Evolutionary conservation across 2,329 filamentous ascomycete species (phyloP), one percentile per base, ranked within the genome.

Genomic region (Fonsecaea erecta): DNA sequence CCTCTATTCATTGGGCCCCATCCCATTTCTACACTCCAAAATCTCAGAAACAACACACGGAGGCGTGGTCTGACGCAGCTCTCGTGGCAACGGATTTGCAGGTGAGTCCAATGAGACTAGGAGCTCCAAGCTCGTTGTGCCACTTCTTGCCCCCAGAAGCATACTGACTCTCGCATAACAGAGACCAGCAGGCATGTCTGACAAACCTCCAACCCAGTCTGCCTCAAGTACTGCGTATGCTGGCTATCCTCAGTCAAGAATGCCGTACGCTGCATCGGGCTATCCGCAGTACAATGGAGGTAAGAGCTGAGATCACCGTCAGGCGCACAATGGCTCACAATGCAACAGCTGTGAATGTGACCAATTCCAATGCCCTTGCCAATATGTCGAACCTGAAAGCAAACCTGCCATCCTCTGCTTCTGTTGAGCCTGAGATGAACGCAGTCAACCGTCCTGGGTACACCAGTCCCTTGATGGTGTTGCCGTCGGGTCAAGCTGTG

Each of bases 321-420:
- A 24, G 24, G 34, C 35, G 18, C 21, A 26, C 46, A 21, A 8
- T 51, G 34, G 2, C 57, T 68, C 30, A 68, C 21, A n/a, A 51
- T 32, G 16, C n/a, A 28, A n/a, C 43, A 69, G 67, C 62, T n/a
- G 43, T 69, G 59, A 62, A 57, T 52, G 48, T 69, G 56, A 28
- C 64, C 60, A 63, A 54, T 34, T 43, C 68, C 63, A 65, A 66
- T 18, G 63, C 68, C 16, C 60, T 71, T 18, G 63, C 58, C 60
- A 72, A 66, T 60, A 68, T 72, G 66, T 60, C 64, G 61, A 70
- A 69, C 61, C 68, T 72, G 62, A 72, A 71, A 52, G 67, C 69
- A 26, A 64, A 57, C 35, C 62, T 72, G 37, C 68, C 70, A 43
- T 35, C 70, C 16, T 63, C 67, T 30, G 62, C 53, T 14, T 59